These are phyloP conservation scores for Mucor velutinosus DNA, from an alignment of 371 early-diverging fungal species.

Conservation along the genomic window DNA sequence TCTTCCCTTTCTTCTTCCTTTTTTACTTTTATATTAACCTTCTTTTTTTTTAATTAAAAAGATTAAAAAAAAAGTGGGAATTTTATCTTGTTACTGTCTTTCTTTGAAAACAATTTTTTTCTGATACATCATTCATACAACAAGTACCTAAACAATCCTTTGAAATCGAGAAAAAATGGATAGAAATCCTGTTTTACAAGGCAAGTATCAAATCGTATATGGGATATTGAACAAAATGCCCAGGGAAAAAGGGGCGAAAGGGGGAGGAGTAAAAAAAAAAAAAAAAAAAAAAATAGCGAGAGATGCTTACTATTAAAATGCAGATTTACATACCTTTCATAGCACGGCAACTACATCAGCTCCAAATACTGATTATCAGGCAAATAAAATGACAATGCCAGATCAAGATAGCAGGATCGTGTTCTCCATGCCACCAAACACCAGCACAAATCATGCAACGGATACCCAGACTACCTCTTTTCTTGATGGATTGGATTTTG, in stretches of 20 bases:
- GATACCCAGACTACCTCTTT: conserved; percentile 12
- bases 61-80: background rate
- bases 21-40: background rate
- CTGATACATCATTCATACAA: background rate
- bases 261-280: background rate
- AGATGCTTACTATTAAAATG: conserved; percentile 1
- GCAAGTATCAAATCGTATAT: conserved; percentile 10
- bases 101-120: conserved; percentile 1
- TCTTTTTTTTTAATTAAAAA: conserved; percentile 3
- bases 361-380: background rate
- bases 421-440: conserved; percentile 4
- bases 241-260: background rate
- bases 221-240: background rate
- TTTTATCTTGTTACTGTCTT: background rate
- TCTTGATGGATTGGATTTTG: conserved; percentile 14
- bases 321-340: conserved; percentile 26
- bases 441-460: background rate
- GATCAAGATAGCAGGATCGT: conserved; percentile 1
- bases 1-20: background rate
- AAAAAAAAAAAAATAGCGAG: background rate
- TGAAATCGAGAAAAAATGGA: conserved; percentile 14
- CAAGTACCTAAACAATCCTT: background rate
- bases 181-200: conserved; percentile 23
- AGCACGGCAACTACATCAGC: conserved; percentile 4
- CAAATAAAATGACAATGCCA: conserved; percentile 4